A percentile compares a stretch with the other conserved stretches of the same genome.
Conservation (phyloP, 306 rosid species). For the Datisca glomerata region DNA sequence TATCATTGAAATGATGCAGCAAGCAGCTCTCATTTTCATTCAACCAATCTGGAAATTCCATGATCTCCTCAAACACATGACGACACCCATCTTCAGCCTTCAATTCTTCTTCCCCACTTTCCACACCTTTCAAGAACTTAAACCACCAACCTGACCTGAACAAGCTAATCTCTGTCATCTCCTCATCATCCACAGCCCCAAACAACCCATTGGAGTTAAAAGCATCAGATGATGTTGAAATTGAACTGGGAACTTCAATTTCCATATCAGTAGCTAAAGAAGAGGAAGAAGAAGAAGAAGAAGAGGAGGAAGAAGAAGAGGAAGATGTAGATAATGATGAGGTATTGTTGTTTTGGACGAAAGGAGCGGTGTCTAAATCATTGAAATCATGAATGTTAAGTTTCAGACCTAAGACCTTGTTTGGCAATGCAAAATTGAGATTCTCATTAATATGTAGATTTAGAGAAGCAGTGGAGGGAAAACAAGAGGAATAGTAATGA, state of each 20-base stretch:
- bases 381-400: constrained; percentile 66
- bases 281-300: constrained; percentile 31
- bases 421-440: constrained; percentile 54
- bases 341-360: constrained; percentile 19
- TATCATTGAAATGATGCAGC: constrained; percentile 30
- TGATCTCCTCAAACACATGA: constrained; percentile 29
- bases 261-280: constrained; percentile 31
- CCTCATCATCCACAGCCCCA: constrained; percentile 57
- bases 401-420: constrained; percentile 63
- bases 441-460: constrained; percentile 16
- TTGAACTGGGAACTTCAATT: constrained; percentile 8
- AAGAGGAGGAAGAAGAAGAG: constrained; percentile 31
- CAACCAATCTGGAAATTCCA: constrained; percentile 83
- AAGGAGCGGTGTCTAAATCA: constrained; percentile 32
- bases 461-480: constrained; percentile 22
- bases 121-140: constrained; percentile 50
- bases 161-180: constrained; percentile 57
- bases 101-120: constrained; percentile 24
- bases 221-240: constrained; percentile 13
- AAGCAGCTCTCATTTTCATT: constrained; percentile 43
- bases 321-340: constrained; percentile 17
- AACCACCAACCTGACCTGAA: constrained; percentile 78
- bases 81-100: constrained; percentile 25
- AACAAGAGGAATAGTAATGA: constrained; percentile 14
- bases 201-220: constrained; percentile 31